These are phyloP conservation scores for Candida pseudoviswanathii DNA, from an alignment of 1,139 yeast species.

Conservation along the genomic window DNA sequence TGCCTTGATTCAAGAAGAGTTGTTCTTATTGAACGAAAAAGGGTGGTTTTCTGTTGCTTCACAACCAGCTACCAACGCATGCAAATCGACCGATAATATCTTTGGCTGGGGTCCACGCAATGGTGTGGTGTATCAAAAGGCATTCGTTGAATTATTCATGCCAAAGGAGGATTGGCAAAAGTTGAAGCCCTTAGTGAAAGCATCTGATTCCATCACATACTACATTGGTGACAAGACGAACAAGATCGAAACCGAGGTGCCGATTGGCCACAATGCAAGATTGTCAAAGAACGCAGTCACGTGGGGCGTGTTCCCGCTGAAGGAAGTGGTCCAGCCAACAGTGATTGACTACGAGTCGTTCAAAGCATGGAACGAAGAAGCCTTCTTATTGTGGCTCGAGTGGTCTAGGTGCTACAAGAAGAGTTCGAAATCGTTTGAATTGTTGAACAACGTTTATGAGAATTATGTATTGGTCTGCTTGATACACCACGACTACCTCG, in stretches of 20 bases:
- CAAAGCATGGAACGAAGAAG: constrained; percentile 93
- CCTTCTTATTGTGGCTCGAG: constrained; percentile 85
- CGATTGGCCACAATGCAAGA: constrained; percentile 27
- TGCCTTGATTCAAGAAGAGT: constrained; percentile 86
- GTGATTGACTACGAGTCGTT: constrained; percentile 86
- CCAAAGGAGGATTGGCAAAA: constrained; percentile 84
- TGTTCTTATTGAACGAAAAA: constrained; percentile 70
- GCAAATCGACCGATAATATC: constrained; percentile 75
- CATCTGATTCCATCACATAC: constrained; percentile 55
- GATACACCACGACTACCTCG: constrained; percentile 80
- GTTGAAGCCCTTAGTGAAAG: constrained; percentile 44
- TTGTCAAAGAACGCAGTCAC: constrained; percentile 73
- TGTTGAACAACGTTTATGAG: constrained; percentile 62
- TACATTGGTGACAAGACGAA: constrained; percentile 69
- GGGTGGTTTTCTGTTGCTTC: constrained; percentile 91
- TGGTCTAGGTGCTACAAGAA: constrained; percentile 84
- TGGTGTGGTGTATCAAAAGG: constrained; percentile 91
- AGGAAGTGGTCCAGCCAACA: constrained; percentile 86
- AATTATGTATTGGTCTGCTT: constrained; percentile 77
- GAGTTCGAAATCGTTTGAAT: constrained; percentile 53
- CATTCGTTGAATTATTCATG: constrained; percentile 81
- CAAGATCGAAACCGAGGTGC: constrained; percentile 61
- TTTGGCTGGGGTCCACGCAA: constrained; percentile 97
- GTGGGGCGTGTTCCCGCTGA: constrained; percentile 93
- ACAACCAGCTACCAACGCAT: constrained; percentile 89